These are phyloP conservation scores for Monosporascus sp. DNA, from an alignment of 2,329 filamentous ascomycete genomes.

Conservation along the genomic window DNA sequence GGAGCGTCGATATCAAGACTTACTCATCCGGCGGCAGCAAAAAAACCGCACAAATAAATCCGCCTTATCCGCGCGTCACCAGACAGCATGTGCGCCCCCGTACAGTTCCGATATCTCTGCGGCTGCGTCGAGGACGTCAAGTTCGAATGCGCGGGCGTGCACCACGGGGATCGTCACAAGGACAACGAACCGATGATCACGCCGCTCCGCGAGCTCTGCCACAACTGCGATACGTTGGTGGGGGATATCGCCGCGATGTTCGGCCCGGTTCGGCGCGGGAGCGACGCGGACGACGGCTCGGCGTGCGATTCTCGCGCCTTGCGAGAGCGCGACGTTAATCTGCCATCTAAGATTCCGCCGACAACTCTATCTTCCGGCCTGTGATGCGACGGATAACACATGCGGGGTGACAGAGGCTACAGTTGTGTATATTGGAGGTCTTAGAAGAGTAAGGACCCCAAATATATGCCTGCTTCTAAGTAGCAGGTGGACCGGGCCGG, in stretches of 20 bases:
- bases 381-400: neutral
- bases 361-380: neutral
- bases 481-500: too few relatives aligned
- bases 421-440: neutral
- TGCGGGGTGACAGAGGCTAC: too few relatives aligned
- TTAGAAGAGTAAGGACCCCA: neutral
- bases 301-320: neutral
- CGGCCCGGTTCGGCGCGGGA: neutral
- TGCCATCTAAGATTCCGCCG: neutral
- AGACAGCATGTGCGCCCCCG: conserved; percentile 16
- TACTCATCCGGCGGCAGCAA: too few relatives aligned
- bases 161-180: neutral
- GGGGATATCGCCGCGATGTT: neutral
- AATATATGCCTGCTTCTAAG: too few relatives aligned
- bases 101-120: conserved; percentile 21
- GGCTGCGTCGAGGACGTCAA: conserved; percentile 16
- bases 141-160: conserved; percentile 13
- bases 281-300: neutral
- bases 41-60: too few relatives aligned
- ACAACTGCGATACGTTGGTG: conserved; percentile 10
- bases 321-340: conserved; percentile 5
- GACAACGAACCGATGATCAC: neutral
- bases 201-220: conserved; percentile 16
- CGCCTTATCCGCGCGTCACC: neutral
- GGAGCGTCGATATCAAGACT: too few relatives aligned